These are phyloP conservation scores for Aspergillus spinulosporus DNA, from an alignment of 2,329 filamentous ascomycete species.

Conservation along the genomic window DNA sequence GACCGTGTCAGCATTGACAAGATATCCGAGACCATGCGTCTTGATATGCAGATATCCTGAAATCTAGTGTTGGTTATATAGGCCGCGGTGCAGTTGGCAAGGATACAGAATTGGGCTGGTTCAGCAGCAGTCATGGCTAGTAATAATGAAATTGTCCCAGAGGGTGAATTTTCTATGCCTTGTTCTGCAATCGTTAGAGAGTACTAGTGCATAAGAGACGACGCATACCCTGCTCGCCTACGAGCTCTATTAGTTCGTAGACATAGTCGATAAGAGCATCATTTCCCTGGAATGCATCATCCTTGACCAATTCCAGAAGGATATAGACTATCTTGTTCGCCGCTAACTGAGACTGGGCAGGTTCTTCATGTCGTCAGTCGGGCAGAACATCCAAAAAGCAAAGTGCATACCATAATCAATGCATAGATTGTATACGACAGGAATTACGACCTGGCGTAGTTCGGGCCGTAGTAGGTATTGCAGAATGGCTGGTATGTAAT, in stretches of 20 bases:
- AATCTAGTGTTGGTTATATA: slow-evolving; percentile 43
- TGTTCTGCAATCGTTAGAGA: slow-evolving; percentile 27
- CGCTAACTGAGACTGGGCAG: slow-evolving; percentile 42
- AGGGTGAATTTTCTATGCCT: slow-evolving; percentile 36
- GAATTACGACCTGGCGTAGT: slow-evolving; percentile 42
- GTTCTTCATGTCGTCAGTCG: slow-evolving; percentile 35
- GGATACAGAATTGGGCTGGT: slow-evolving; percentile 33
- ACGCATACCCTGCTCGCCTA: slow-evolving; percentile 41
- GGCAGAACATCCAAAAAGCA: neutral
- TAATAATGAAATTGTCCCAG: slow-evolving; percentile 38
- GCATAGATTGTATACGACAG: slow-evolving; percentile 49
- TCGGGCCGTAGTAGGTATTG: slow-evolving; percentile 35
- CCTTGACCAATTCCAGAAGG: slow-evolving; percentile 37
- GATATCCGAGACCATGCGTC: slow-evolving; percentile 34
- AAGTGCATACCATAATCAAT: slow-evolving; percentile 42
- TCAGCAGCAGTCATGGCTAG: slow-evolving; percentile 31
- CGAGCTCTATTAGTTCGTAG: slow-evolving; percentile 44
- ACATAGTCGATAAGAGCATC: slow-evolving; percentile 37
- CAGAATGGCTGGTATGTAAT: slow-evolving; percentile 43
- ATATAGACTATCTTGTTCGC: slow-evolving; percentile 39
- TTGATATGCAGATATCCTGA: slow-evolving; percentile 38
- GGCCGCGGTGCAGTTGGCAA: slow-evolving; percentile 35
- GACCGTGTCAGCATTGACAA: slow-evolving; percentile 37
- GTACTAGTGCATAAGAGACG: neutral
- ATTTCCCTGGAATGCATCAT: slow-evolving; percentile 34